Conservation (phyloP, 2,329 filamentous ascomycete genomes). For the Exophiala phaeomuriformis region DNA sequence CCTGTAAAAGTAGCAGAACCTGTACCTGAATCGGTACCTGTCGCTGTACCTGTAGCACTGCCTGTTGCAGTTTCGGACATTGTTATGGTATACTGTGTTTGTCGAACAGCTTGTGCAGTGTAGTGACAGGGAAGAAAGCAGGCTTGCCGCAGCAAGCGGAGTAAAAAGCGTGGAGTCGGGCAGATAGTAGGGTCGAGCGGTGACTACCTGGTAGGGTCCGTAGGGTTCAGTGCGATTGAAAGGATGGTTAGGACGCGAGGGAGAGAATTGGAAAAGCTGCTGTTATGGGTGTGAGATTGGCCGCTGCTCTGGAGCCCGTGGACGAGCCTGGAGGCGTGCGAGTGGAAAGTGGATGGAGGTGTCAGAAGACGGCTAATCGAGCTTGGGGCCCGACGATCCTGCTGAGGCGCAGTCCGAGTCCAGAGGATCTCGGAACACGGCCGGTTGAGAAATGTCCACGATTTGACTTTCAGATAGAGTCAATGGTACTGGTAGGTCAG, state of each 20-base stretch:
- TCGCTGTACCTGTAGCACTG: not conserved
- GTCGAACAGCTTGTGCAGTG: not conserved
- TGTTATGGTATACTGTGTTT: not conserved
- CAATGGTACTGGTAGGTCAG: not conserved
- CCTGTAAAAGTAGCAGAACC: not conserved
- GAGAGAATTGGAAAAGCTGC: not conserved
- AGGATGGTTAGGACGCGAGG: not conserved
- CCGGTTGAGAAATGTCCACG: not conserved
- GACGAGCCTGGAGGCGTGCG: not conserved
- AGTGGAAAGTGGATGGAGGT: slow-evolving; percentile 13
- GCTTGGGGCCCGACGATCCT: not conserved
- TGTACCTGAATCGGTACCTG: not conserved
- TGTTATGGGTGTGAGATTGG: not conserved
- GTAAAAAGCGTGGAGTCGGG: not conserved
- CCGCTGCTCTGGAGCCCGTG: not conserved
- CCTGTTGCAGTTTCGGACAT: not conserved
- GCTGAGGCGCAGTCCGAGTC: not conserved
- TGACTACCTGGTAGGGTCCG: not conserved
- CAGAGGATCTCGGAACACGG: not conserved
- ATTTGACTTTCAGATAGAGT: not conserved
- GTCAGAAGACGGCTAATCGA: slow-evolving; percentile 8
- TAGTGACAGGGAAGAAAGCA: not conserved
- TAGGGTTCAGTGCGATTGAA: not conserved
- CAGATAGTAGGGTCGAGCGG: not conserved
- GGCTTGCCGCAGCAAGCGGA: slow-evolving; percentile 7